Evolutionary conservation across 805 yeast genomes (phyloP), one percentile per base, ranked within the genome.

Genomic region (Starmerella khaoyaiensis): DNA sequence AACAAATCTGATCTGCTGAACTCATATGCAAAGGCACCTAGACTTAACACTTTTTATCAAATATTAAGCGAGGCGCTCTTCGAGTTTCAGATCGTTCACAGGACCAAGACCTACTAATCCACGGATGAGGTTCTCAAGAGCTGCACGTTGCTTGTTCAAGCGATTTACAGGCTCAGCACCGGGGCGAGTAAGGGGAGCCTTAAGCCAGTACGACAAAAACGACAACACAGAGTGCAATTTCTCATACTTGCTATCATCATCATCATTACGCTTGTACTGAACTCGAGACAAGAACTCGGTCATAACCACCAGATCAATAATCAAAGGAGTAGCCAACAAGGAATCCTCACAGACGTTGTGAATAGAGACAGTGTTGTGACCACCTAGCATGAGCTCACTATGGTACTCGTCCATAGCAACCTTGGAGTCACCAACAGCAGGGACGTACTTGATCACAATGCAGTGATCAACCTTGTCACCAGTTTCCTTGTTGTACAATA

Each of bases 351-450:
- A 86, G 28, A 87, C 94, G 58, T 87, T 86, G 64, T 86, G 94
- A 56, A 87, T 79, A 33, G 93, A 76, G 49, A 86, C 79, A 57
- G 90, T 79, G 67, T 86, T 87, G 65, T 86, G 95, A 31, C 97
- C 97, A 44, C 97, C 97, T 52, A 86, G 71, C 96, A 86, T 87
- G 57, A 86, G 74, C 63, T 86, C 96, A 39, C 93, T 79, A 66
- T 87, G 83, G 65, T 86, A 86, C 65, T 87, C 96, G 61, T 86
- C 97, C 96, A 86, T 87, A 36, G 97, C 97, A 47, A 86, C 94
- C 67, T 86, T 86, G 47, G 90, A 76, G 62, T 86, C 97, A 26
- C 94, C 94, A 33, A 86, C 96, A 7, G 96, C 95, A 39, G 81
- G 79, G 57, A 87, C 64, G 61, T 86, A 84, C 65, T 86, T 86